Base-by-base conservation (phyloP, 2,329 filamentous ascomycete genomes). In the Neonectria sp. region DNA sequence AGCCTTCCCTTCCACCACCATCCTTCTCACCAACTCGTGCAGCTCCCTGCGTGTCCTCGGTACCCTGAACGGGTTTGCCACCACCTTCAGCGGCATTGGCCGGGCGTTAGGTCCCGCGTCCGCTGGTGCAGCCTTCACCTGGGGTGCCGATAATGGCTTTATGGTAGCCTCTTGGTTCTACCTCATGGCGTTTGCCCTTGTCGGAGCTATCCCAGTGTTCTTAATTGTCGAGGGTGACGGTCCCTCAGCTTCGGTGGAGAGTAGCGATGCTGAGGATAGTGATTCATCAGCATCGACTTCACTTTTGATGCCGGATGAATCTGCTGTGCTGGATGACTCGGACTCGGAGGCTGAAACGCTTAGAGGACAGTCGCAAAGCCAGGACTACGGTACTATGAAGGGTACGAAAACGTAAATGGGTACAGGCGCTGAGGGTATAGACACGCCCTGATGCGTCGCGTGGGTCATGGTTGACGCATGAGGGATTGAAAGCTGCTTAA, bases 41-140 rank as follows among this genome's bases (percentile, higher is more conserved):
- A 82, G 86, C 1, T 95, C 92, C 61, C 83, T 97, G 17, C 75
- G 73, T 49, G 89, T 97, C 11, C 87, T 98, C 6, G 95, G 95
- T 1, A 98, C 95, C 0, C 83, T 98, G 62, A 98, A 98, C 76
- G 96, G 95, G 3, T 90, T 97, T 68, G 95, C 94, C 0, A 97
- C 95, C 0, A 93, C 92, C 63, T 90, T 95, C 37, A 92, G 91
- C 70, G 95, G 93, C 0, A 80, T 98, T 6, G 95, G 95, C 2
- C 86, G 95, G 55, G 95, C 94, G 1, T 76, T 88, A 1, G 96
- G 96, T 0, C 95, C 96, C 0, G 93, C 93, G 0, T 79, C 92
- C 37, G 88, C 90, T 0, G 95, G 95, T 0, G 82, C 86, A 2
- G 85, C 91, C 0, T 98, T 97, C 76, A 92, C 90, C 0, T 90